Percentiles rank a stretch among this genome's conserved stretches.
Evolutionary conservation across 2,329 filamentous ascomycete genomes (phyloP).

Genomic region (Sclerotinia spermophila): DNA sequence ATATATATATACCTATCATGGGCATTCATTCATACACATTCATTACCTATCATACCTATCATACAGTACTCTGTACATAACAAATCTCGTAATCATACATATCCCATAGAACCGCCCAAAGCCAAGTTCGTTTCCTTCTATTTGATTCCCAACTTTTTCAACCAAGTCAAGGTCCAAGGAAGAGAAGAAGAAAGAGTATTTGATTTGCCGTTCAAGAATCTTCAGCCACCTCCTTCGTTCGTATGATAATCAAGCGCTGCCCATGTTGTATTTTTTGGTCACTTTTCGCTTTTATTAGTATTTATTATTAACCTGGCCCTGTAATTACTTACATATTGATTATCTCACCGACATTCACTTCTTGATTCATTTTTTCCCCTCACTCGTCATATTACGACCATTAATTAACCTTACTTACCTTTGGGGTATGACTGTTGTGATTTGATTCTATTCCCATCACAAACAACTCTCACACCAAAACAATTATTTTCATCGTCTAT

Average conservation of each 20-base stretch:
- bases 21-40: neutral
- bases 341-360: constrained; percentile 19
- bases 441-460: constrained; percentile 5
- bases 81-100: neutral
- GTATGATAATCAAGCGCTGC: neutral
- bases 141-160: neutral
- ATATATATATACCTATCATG: neutral
- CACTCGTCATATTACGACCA: constrained; percentile 14
- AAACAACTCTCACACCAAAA: neutral
- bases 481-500: neutral
- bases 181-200: too few relatives aligned
- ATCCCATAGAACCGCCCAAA: neutral
- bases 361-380: constrained; percentile 3
- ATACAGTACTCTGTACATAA: neutral
- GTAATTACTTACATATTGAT: neutral
- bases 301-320: neutral
- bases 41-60: neutral
- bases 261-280: neutral
- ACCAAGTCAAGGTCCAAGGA: too few relatives aligned
- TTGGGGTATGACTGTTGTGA: constrained; percentile 1
- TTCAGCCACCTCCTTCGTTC: constrained; percentile 1
- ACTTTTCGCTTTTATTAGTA: neutral
- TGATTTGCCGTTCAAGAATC: too few relatives aligned
- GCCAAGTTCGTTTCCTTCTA: neutral
- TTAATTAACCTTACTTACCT: neutral